Evolutionary conservation across 2,329 filamentous ascomycete species (phyloP).

Genomic region (Akanthomyces uredinophilus): DNA sequence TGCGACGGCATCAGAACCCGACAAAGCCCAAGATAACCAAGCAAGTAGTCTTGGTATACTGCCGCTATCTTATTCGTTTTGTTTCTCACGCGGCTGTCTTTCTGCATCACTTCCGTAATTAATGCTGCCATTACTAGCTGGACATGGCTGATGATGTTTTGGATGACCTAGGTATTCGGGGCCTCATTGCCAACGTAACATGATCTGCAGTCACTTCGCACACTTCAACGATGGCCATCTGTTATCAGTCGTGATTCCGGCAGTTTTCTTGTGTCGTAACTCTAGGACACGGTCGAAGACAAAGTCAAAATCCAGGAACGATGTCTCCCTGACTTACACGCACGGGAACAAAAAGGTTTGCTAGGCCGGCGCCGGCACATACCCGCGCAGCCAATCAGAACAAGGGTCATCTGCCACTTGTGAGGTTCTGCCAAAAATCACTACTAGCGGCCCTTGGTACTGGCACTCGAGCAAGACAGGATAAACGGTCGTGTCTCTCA

Average conservation of each 20-base stretch:
- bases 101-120: too few relatives aligned
- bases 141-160: too few relatives aligned
- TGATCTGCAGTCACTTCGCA: neutral
- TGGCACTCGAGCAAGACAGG: too few relatives aligned
- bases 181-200: neutral
- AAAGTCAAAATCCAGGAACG: neutral
- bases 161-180: too few relatives aligned
- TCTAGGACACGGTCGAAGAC: neutral
- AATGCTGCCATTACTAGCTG: too few relatives aligned
- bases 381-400: neutral
- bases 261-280: neutral
- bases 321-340: neutral
- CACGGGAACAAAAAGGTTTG: neutral
- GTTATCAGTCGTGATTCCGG: neutral
- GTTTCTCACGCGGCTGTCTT: too few relatives aligned
- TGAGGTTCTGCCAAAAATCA: too few relatives aligned
- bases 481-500: too few relatives aligned
- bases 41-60: neutral
- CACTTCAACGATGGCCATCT: neutral
- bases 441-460: too few relatives aligned
- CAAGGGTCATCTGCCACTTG: too few relatives aligned
- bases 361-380: neutral
- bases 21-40: too few relatives aligned
- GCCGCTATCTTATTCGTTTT: neutral
- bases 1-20: neutral